Base-by-base conservation (phyloP, 2,329 filamentous ascomycete species). In the Talaromyces sp. region DNA sequence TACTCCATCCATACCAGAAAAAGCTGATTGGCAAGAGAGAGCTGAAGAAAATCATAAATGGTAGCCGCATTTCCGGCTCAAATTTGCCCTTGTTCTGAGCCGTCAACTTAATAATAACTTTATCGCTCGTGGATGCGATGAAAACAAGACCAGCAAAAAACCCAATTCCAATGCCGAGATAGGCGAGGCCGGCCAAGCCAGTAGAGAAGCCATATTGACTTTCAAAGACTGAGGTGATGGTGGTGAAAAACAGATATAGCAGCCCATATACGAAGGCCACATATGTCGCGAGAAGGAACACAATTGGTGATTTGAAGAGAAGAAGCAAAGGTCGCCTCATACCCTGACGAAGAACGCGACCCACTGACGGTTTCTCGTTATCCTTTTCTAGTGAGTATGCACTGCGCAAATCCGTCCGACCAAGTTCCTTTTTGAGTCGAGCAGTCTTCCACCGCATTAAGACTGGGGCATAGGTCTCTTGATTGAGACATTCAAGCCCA, bases 401-500 rank as follows among this genome's bases (percentile, higher is more conserved):
- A 43, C 59, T 61, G 2, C 55, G 59, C 59, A 61, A 43, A 53
- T 61, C 59, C 35, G 53, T 32, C 10, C 59, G 55, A 14, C n/a
- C 41, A 3, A 61, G 55, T 27, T 80, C 79, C 66, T 81, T 83
- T 62, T 85, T 83, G 32, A 89, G 71, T 57, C 77, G 78, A 27
- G 74, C 73, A 2, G 89, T 88, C 11, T 85, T 80, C 29, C 75
- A 78, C 21, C 77, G 77, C 26, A 88, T 77, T n/a, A 88, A 78
- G 2, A 86, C 77, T 0, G 85, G 86, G 0, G 75, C 83, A 67
- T 83, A 87, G 0, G 85, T 88, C 68, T 88, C 86, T 8, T 74
- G 75, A 65, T 81, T 82, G 0, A 55, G 27, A 17, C 48, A 14
- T 26, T 56, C 57, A 9, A 59, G 58, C 8, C 50, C 43, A 1